Base-by-base conservation (phyloP, 805 yeast genomes). In the Ogataea neopini region DNA sequence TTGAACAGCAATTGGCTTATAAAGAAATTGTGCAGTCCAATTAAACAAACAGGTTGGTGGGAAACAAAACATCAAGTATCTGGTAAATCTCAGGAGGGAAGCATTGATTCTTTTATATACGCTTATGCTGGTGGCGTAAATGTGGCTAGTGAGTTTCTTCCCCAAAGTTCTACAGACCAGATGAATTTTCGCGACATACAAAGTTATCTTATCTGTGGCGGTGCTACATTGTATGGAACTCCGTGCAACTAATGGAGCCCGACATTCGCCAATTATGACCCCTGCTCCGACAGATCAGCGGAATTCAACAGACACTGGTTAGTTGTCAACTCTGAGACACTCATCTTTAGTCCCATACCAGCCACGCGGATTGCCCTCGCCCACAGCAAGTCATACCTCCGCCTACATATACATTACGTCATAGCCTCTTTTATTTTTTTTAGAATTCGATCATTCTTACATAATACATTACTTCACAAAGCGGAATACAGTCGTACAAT, bases 401-500 rank as follows among this genome's bases (percentile, higher is more conserved):
- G 15, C 34, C 34, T 30, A 15, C 32, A 13, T 30, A 3, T 13
- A 32, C 10, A 28, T 39, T 39, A 39, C 42, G 42, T 39, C 42
- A 39, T 39, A 25, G 25, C 23, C 42, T 39, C 34, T 29, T 29
- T 29, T 25, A 6, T 15, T 32, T 13, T 32, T 6, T 17, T 17
- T 34, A 22, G 23, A n/a, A 19, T 17, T 18, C 13, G 19, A 18
- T 19, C 20, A 38, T 14, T 26, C 17, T 39, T 39, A 39, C 33
- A 39, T 39, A 39, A 39, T 39, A 39, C 42, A 39, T 39, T 39
- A 39, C 18, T 23, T 22, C n/a, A 23, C 40, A 25, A 14, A 23
- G 30, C 28, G 34, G 17, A 30, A n/a, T 30, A 30, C 18, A 30
- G 17, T n/a, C 9, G 17, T n/a, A 30, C 17, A n/a, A 14, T n/a